A percentile compares a stretch with the other conserved stretches of the same genome.
phyloP scores from a whole-genome alignment of 1,139 yeast species.

The Diutina ranongensis region DNA sequence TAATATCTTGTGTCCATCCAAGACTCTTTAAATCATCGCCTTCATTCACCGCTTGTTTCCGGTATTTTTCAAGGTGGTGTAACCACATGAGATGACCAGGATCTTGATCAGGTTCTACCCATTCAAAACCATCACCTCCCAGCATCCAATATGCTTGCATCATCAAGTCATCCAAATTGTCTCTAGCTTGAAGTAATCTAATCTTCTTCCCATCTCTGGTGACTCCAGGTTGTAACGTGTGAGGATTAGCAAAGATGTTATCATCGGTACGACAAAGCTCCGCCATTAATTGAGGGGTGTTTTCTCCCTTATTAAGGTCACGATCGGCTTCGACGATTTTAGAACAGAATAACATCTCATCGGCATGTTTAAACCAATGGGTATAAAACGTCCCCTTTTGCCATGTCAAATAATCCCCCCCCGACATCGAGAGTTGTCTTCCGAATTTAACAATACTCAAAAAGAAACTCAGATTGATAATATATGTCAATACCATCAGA shows the following conservation, averaged over 20 bases:
- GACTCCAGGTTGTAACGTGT: slow-evolving; percentile 13
- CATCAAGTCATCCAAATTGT: slow-evolving; percentile 40
- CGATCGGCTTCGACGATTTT: slow-evolving; percentile 58
- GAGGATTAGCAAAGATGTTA: slow-evolving; percentile 16
- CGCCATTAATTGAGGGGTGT: slow-evolving; percentile 21
- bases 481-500: slow-evolving; percentile 52
- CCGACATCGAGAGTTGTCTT: slow-evolving; percentile 30
- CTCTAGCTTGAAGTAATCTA: slow-evolving; percentile 28
- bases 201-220: slow-evolving; percentile 29
- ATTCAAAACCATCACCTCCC: slow-evolving; percentile 58
- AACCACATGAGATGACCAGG: slow-evolving; percentile 49
- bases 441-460: slow-evolving; percentile 50
- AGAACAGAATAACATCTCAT: slow-evolving; percentile 58
- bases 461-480: slow-evolving; percentile 50
- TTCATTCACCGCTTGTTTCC: slow-evolving; percentile 14
- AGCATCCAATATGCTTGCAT: slow-evolving; percentile 44
- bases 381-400: slow-evolving; percentile 54
- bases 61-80: slow-evolving; percentile 18
- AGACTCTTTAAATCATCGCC: slow-evolving; percentile 13
- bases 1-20: slow-evolving; percentile 27
- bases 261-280: slow-evolving; percentile 28
- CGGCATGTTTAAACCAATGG: slow-evolving; percentile 56
- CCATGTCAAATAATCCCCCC: slow-evolving; percentile 53
- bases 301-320: slow-evolving; percentile 28
- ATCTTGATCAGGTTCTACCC: slow-evolving; percentile 76